These are phyloP conservation scores for Gleditsia sinensis DNA, from an alignment of 306 rosid genomes.

Conservation along the genomic window DNA sequence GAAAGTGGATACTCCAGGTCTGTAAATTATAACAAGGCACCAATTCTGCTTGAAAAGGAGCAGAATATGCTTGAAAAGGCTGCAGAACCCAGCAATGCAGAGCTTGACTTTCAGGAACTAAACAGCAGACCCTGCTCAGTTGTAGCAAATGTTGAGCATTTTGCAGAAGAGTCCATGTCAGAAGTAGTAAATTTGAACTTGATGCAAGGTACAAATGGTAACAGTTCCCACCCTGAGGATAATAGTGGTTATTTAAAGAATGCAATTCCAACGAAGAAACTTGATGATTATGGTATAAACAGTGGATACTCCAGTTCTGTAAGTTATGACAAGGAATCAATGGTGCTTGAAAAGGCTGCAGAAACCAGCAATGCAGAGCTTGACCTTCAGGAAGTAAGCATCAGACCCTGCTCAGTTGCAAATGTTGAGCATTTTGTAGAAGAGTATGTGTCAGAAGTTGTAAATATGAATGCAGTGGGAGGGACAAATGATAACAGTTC, in stretches of 20 bases:
- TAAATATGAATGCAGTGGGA: slow-evolving; percentile 22
- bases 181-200: slow-evolving; percentile 33
- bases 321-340: no score
- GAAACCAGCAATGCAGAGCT: slow-evolving; percentile 23
- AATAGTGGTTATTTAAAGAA: slow-evolving; percentile 15
- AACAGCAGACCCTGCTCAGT: slow-evolving; percentile 20
- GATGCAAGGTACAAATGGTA: slow-evolving; percentile 28
- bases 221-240: slow-evolving; percentile 14
- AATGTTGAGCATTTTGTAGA: slow-evolving; percentile 31
- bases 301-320: no score
- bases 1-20: no score
- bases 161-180: slow-evolving; percentile 24
- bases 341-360: slow-evolving; percentile 19
- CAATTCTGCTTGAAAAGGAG: no score
- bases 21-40: no score
- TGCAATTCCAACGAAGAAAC: slow-evolving; percentile 23
- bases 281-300: no score
- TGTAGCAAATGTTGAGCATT: slow-evolving; percentile 30
- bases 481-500: slow-evolving; percentile 25
- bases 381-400: slow-evolving; percentile 20
- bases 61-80: slow-evolving; percentile 2
- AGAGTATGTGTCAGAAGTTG: slow-evolving; percentile 33
- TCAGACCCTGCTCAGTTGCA: slow-evolving; percentile 22
- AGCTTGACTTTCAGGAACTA: slow-evolving; percentile 13
- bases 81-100: slow-evolving; percentile 28